These are phyloP conservation scores for Dittrichia graveolens DNA, from an alignment of 129 eudicot species.

Conservation along the genomic window DNA sequence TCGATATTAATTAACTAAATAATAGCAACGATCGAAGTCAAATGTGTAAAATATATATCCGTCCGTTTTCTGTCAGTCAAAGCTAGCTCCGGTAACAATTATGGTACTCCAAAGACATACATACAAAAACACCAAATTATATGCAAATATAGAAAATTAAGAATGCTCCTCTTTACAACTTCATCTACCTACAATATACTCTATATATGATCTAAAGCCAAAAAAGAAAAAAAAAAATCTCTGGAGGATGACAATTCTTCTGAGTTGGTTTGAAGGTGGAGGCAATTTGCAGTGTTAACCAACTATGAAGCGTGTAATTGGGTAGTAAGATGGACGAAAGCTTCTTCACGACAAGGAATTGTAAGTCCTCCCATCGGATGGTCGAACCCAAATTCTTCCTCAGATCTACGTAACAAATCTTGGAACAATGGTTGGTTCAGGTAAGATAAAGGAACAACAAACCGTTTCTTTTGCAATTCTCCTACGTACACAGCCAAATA, in stretches of 20 bases:
- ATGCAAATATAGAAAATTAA: conserved; percentile 4
- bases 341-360: conserved; percentile 49
- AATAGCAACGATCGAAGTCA: no score
- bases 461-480: conserved; percentile 39
- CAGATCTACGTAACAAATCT: conserved; percentile 41
- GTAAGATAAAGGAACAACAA: conserved; percentile 44
- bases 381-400: conserved; percentile 53
- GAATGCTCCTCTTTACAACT: conserved; percentile 8
- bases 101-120: background rate
- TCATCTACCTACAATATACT: background rate
- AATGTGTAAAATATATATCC: background rate
- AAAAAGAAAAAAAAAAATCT: conserved; percentile 1
- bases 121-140: background rate
- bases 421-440: conserved; percentile 51
- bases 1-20: no score
- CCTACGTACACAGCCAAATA: conserved; percentile 55
- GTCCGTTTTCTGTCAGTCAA: background rate
- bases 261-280: no score
- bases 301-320: conserved; percentile 23
- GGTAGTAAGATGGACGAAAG: conserved; percentile 37
- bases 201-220: background rate
- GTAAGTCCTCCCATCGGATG: conserved; percentile 58
- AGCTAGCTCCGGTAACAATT: background rate
- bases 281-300: background rate
- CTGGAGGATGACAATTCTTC: background rate